These are phyloP conservation scores for Graphium sp. DNA, from an alignment of 2,329 filamentous ascomycete genomes.

Conservation along the genomic window DNA sequence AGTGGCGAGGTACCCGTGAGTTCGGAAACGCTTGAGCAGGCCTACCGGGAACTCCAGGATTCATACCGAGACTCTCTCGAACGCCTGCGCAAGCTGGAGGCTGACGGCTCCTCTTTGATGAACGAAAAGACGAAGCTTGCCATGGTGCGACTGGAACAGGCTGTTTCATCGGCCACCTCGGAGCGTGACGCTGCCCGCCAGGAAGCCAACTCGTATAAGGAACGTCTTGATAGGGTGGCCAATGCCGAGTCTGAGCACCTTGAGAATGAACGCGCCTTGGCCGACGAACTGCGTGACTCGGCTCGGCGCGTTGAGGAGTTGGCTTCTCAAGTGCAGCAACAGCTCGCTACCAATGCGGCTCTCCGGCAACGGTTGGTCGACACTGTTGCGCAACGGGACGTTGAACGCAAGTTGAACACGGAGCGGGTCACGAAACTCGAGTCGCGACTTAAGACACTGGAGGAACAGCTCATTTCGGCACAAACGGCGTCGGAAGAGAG, in stretches of 20 bases:
- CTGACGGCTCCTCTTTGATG: constrained; percentile 18
- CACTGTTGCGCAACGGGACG: constrained; percentile 70
- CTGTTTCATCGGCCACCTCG: constrained; percentile 50
- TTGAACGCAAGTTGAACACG: constrained; percentile 65
- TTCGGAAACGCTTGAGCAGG: constrained; percentile 54
- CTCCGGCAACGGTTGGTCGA: constrained; percentile 62
- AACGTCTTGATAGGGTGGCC: constrained; percentile 41
- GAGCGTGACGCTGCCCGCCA: constrained; percentile 57
- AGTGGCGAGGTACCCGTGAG: constrained; percentile 25
- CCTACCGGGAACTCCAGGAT: constrained; percentile 61
- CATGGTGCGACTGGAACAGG: constrained; percentile 48
- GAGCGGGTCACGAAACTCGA: constrained; percentile 74
- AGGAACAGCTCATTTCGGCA: constrained; percentile 68
- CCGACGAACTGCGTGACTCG: constrained; percentile 54
- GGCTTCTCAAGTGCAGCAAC: constrained; percentile 60
- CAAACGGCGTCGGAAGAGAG: constrained; percentile 79
- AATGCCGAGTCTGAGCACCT: constrained; percentile 37
- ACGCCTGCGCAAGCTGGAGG: constrained; percentile 48
- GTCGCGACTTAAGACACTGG: constrained; percentile 59
- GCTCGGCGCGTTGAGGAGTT: constrained; percentile 67
- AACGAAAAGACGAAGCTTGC: constrained; percentile 46
- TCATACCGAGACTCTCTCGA: constrained; percentile 50
- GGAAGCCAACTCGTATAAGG: constrained; percentile 44
- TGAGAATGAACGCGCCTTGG: constrained; percentile 44
- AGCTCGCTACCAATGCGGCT: constrained; percentile 61